These are phyloP conservation scores for Colletotrichum sp. DNA, from an alignment of 2,329 filamentous ascomycete species.

Conservation along the genomic window DNA sequence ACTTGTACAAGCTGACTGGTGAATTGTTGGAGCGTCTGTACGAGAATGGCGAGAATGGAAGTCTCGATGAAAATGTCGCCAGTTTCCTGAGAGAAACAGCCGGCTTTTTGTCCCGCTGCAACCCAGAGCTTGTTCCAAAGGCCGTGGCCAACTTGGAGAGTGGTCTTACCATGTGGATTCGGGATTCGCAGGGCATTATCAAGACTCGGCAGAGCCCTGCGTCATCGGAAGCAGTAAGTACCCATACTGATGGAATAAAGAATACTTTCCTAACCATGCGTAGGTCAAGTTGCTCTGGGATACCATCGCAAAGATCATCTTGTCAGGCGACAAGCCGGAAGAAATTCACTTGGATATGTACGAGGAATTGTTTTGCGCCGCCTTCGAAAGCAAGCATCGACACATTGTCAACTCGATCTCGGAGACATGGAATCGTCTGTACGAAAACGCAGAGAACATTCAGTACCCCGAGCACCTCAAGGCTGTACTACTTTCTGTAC, in stretches of 20 bases:
- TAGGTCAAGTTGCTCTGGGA: slow-evolving; percentile 59
- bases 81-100: slow-evolving; percentile 60
- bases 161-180: slow-evolving; percentile 68
- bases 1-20: slow-evolving; percentile 67
- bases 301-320: slow-evolving; percentile 46
- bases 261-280: slow-evolving; percentile 27
- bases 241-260: neutral
- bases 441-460: slow-evolving; percentile 63
- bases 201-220: slow-evolving; percentile 43
- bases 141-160: slow-evolving; percentile 66
- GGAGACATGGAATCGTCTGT: slow-evolving; percentile 72
- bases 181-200: slow-evolving; percentile 56
- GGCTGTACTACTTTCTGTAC: slow-evolving; percentile 64
- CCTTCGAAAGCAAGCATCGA: slow-evolving; percentile 63
- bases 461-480: slow-evolving; percentile 71
- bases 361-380: slow-evolving; percentile 59
- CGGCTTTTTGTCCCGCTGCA: slow-evolving; percentile 56
- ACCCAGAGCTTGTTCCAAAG: slow-evolving; percentile 54
- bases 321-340: slow-evolving; percentile 37
- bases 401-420: slow-evolving; percentile 57
- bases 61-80: slow-evolving; percentile 41
- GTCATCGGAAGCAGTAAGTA: slow-evolving; percentile 51
- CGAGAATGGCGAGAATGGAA: slow-evolving; percentile 39
- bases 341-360: slow-evolving; percentile 56
- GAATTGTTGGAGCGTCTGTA: slow-evolving; percentile 63